phyloP scores from a whole-genome alignment of 306 rosid species.

The Rosa chinensis region DNA sequence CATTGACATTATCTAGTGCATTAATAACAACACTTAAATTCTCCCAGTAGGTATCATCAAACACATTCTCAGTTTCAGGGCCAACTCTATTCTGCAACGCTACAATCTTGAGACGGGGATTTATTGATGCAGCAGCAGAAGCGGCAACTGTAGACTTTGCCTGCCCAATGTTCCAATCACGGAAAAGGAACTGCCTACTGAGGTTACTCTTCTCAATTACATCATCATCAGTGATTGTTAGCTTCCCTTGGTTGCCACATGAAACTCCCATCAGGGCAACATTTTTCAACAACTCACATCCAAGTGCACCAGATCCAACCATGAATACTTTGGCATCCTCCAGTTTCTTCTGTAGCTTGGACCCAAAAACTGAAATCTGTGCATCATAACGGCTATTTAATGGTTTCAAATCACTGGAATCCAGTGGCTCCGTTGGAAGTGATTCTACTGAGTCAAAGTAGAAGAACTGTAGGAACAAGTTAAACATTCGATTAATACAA shows the following conservation, averaged over 20 bases:
- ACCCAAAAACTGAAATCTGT: conserved; percentile 96
- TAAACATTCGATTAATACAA: conserved; percentile 28
- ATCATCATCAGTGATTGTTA: conserved; percentile 93
- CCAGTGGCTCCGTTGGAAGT: conserved; percentile 81
- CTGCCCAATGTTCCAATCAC: conserved; percentile 99
- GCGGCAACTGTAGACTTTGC: conserved; percentile 96
- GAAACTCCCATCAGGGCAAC: conserved; percentile 97
- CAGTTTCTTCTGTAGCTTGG: conserved; percentile 79
- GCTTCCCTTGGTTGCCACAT: conserved; percentile 71
- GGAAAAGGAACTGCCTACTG: conserved; percentile 96
- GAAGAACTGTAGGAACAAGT: conserved; percentile 65
- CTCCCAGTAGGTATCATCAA: conserved; percentile 77
- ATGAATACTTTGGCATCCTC: conserved; percentile 79
- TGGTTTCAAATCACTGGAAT: conserved; percentile 73
- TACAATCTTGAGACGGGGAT: conserved; percentile 55
- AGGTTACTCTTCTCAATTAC: conserved; percentile 97
- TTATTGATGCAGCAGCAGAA: conserved; percentile 70
- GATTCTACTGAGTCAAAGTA: conserved; percentile 95
- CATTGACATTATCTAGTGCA: conserved; percentile 95
- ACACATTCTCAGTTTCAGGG: conserved; percentile 76
- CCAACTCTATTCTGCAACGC: conserved; percentile 87
- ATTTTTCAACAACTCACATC: conserved; percentile 90
- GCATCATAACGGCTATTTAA: conserved; percentile 90
- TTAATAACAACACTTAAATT: conserved; percentile 70
- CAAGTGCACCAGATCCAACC: conserved; percentile 97